These are phyloP conservation scores for Serpula lacrymans DNA, from an alignment of 768 basidiomycete species.

Conservation along the genomic window DNA sequence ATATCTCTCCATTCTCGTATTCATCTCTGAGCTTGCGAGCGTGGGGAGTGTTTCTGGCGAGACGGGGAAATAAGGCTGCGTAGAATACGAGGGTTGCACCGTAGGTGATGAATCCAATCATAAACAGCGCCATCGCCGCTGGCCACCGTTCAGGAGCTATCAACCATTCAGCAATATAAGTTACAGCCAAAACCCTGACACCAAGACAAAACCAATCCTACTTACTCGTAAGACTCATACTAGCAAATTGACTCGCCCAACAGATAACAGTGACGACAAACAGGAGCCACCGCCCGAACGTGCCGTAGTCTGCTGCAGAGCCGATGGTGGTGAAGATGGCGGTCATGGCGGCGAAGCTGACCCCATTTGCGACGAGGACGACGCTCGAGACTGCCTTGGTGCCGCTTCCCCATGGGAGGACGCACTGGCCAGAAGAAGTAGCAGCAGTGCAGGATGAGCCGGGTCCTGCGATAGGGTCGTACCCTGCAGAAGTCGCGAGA, in stretches of 20 bases:
- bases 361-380: conserved; percentile 73
- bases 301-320: conserved; percentile 32
- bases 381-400: conserved; percentile 74
- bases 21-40: conserved; percentile 51
- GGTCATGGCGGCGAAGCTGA: conserved; percentile 80
- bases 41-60: conserved; percentile 73
- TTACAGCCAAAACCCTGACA: no score
- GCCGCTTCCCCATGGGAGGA: conserved; percentile 72
- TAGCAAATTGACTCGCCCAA: conserved; percentile 79
- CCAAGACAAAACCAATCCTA: no score
- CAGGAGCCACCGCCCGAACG: conserved; percentile 77
- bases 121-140: conserved; percentile 74
- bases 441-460: conserved; percentile 64
- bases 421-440: conserved; percentile 66
- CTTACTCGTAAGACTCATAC: conserved; percentile 69
- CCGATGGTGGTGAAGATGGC: conserved; percentile 77
- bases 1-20: conserved; percentile 58
- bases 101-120: conserved; percentile 76
- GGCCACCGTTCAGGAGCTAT: conserved; percentile 67
- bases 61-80: conserved; percentile 72
- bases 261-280: conserved; percentile 67
- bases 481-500: conserved; percentile 69
- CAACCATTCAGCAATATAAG: conserved; percentile 1
- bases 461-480: conserved; percentile 64
- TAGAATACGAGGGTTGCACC: conserved; percentile 83